Percentiles rank a stretch among this genome's conserved stretches.
Conservation (phyloP, 805 yeast species). For the Ogataea corticis region DNA sequence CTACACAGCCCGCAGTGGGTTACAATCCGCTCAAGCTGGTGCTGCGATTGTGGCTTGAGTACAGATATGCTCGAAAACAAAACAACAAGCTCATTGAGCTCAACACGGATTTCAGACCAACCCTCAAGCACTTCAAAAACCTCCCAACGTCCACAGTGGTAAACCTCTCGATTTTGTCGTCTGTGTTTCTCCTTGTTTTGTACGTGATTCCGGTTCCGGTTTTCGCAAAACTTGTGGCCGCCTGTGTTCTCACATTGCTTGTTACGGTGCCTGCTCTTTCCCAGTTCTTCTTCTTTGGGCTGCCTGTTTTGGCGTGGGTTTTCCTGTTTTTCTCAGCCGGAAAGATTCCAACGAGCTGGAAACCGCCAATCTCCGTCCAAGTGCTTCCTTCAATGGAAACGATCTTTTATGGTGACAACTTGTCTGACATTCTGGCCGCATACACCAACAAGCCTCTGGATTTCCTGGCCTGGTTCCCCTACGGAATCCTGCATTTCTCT, state of each 20-base stretch:
- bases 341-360: slow-evolving; percentile 68
- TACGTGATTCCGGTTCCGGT: slow-evolving; percentile 57
- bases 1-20: slow-evolving; percentile 4
- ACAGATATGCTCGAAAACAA: slow-evolving; percentile 16
- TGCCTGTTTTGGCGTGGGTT: slow-evolving; percentile 86
- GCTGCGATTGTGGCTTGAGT: slow-evolving; percentile 24
- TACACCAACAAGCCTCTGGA: slow-evolving; percentile 66
- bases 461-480: slow-evolving; percentile 92
- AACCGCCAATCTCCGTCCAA: slow-evolving; percentile 88
- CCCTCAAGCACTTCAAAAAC: slow-evolving; percentile 22
- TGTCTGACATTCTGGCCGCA: slow-evolving; percentile 80
- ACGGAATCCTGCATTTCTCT: slow-evolving; percentile 84
- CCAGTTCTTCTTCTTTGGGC: slow-evolving; percentile 80
- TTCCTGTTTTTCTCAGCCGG: slow-evolving; percentile 77
- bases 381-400: slow-evolving; percentile 91
- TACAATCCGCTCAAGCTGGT: slow-evolving; percentile 19
- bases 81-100: slow-evolving; percentile 23
- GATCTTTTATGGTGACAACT: slow-evolving; percentile 85
- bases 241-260: slow-evolving; percentile 46
- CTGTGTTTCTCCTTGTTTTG: slow-evolving; percentile 59
- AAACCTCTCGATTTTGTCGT: slow-evolving; percentile 38
- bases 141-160: slow-evolving; percentile 42
- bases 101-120: slow-evolving; percentile 22
- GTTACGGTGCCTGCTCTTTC: slow-evolving; percentile 70
- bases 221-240: slow-evolving; percentile 33